phyloP scores from a whole-genome alignment of 2,329 filamentous ascomycete species.

The Pleurostoma richardsiae region DNA sequence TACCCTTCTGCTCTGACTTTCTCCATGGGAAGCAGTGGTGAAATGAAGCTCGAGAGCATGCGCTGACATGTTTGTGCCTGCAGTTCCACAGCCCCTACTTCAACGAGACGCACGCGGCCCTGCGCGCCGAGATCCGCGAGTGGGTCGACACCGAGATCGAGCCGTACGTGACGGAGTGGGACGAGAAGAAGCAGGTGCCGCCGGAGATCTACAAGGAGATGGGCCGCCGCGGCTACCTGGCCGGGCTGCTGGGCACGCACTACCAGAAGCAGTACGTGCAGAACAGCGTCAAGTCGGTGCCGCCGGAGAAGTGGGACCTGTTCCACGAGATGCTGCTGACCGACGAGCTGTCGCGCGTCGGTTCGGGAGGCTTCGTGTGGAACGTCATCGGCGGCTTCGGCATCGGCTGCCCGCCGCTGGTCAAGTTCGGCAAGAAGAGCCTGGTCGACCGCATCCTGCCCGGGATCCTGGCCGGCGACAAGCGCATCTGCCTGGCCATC shows the following conservation, averaged over 20 bases:
- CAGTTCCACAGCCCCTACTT: conserved; percentile 96
- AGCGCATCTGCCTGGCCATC: conserved; percentile 95
- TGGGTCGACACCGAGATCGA: conserved; percentile 90
- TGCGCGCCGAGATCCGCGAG: conserved; percentile 84
- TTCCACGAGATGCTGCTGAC: conserved; percentile 97
- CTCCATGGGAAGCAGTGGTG: neutral
- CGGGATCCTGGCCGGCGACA: conserved; percentile 83
- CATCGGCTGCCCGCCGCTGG: conserved; percentile 85
- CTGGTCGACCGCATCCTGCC: conserved; percentile 86
- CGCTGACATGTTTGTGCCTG: neutral
- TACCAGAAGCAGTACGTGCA: conserved; percentile 74
- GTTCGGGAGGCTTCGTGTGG: conserved; percentile 93
- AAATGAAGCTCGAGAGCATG: neutral
- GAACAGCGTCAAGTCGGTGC: conserved; percentile 69
- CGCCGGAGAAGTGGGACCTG: conserved; percentile 89
- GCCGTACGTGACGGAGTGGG: conserved; percentile 92
- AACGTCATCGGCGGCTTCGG: conserved; percentile 95
- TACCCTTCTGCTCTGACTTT: too few relatives aligned
- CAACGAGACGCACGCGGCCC: conserved; percentile 87
- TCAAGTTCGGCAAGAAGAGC: conserved; percentile 85
- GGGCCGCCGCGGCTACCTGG: conserved; percentile 87
- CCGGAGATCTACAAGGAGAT: conserved; percentile 90
- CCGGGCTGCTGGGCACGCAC: conserved; percentile 80
- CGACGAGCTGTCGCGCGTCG: conserved; percentile 85
- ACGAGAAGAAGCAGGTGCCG: conserved; percentile 88